Evolutionary conservation across 768 basidiomycete species (phyloP).

Genomic region (Leccinum disarticulatum): DNA sequence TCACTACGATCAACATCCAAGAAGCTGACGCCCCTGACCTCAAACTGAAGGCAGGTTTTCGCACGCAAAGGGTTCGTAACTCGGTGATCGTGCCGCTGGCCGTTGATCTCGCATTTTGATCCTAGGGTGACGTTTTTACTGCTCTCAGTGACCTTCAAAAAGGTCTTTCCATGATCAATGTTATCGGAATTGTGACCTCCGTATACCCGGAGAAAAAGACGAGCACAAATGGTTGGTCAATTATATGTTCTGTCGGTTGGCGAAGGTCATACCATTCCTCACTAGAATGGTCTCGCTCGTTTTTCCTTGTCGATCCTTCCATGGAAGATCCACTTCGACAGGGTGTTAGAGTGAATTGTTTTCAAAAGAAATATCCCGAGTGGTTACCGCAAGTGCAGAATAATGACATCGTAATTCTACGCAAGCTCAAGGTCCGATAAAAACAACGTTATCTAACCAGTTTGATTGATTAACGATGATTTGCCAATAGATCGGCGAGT

Average conservation of each 20-base stretch:
- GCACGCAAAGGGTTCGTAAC: conserved; percentile 29
- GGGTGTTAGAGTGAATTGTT: conserved; percentile 47
- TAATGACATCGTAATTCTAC: conserved; percentile 55
- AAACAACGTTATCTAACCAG: neutral
- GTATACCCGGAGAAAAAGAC: conserved; percentile 17
- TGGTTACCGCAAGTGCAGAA: conserved; percentile 50
- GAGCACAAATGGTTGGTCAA: conserved; percentile 28
- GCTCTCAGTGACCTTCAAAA: conserved; percentile 15
- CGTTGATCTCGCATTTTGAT: conserved; percentile 2
- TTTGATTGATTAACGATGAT: neutral
- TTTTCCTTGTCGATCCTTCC: conserved; percentile 56
- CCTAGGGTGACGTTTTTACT: conserved; percentile 29
- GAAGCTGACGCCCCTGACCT: neutral
- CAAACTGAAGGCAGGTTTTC: conserved; percentile 22
- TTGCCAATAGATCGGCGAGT: conserved; percentile 34
- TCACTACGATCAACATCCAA: neutral
- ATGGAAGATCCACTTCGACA: conserved; percentile 23
- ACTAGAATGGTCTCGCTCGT: conserved; percentile 47
- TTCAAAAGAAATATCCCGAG: conserved; percentile 44
- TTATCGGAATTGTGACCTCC: conserved; percentile 34
- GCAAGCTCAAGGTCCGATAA: conserved; percentile 46
- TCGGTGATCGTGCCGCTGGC: neutral
- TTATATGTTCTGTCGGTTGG: neutral
- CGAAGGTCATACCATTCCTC: neutral
- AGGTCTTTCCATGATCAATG: conserved; percentile 22